Conservation (phyloP, 2,329 filamentous ascomycete species). For the Fusarium abutilonis region DNA sequence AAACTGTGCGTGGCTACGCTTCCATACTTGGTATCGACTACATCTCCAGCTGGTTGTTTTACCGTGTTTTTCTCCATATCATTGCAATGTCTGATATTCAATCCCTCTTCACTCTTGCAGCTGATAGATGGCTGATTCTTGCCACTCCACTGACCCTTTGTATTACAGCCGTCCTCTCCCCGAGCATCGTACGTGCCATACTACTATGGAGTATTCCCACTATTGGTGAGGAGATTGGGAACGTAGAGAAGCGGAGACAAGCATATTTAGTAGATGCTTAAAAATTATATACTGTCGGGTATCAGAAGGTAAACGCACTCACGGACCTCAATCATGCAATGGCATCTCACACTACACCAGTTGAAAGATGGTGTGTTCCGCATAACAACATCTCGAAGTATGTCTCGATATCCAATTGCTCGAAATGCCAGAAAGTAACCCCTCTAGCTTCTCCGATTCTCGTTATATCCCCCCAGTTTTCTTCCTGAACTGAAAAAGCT, state of each 20-base stretch:
- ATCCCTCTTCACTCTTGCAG: neutral
- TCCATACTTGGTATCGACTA: no score
- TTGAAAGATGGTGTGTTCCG: constrained; percentile 27
- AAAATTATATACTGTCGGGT: constrained; percentile 22
- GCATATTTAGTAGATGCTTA: constrained; percentile 26
- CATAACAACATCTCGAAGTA: constrained; percentile 32
- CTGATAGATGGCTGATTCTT: constrained; percentile 12
- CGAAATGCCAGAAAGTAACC: neutral
- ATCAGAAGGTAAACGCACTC: constrained; percentile 10
- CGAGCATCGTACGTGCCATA: rapidly evolving
- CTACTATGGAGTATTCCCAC: constrained; percentile 20
- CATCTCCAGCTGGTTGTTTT: no score
- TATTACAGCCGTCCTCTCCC: neutral
- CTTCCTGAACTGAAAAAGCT: constrained; percentile 30
- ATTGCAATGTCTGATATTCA: constrained; percentile 12
- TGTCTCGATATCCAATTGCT: neutral
- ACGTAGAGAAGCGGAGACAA: constrained; percentile 21
- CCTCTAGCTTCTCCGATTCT: constrained; percentile 18
- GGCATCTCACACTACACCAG: neutral
- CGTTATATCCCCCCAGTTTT: constrained; percentile 23
- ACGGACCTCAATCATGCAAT: rapidly evolving
- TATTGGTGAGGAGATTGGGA: constrained; percentile 15
- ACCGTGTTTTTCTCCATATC: no score
- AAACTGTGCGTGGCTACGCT: no score
- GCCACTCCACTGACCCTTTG: neutral